Conservation (phyloP, 1,284 basidiomycete genomes). For the Cryptococcus sp. region DNA sequence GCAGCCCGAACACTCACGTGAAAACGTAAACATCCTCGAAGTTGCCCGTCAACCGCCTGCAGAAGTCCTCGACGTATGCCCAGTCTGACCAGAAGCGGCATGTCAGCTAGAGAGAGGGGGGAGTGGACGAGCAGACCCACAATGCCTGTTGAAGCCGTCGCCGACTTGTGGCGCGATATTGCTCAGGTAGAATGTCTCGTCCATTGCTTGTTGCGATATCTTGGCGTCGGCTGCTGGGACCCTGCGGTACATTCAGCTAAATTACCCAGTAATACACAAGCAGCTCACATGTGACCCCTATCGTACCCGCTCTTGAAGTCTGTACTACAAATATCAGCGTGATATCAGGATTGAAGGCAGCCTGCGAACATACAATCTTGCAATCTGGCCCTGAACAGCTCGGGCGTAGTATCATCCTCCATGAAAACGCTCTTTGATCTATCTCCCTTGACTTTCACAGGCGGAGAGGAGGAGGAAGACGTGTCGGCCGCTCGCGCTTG, state of each 20-base stretch:
- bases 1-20: constrained; percentile 57
- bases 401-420: constrained; percentile 80
- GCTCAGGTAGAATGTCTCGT: constrained; percentile 91
- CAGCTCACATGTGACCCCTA: constrained; percentile 81
- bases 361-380: constrained; percentile 62
- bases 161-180: constrained; percentile 99
- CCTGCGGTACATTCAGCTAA: constrained; percentile 56
- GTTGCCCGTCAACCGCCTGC: constrained; percentile 76
- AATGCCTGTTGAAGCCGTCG: constrained; percentile 95
- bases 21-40: constrained; percentile 97
- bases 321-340: constrained; percentile 10
- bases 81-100: constrained; percentile 67
- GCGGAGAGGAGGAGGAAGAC: constrained; percentile 35
- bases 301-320: constrained; percentile 94
- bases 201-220: constrained; percentile 77
- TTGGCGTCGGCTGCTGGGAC: constrained; percentile 98
- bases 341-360: background rate
- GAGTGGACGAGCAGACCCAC: constrained; percentile 54
- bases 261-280: background rate
- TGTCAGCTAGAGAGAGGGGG: background rate
- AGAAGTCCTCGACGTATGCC: constrained; percentile 97
- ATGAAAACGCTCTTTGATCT: constrained; percentile 77
- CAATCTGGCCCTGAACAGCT: constrained; percentile 77
- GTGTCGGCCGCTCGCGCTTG: constrained; percentile 43
- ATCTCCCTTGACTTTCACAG: constrained; percentile 60